Base-by-base conservation (phyloP, 768 basidiomycete genomes). In the Boletus subcaerulescens region DNA sequence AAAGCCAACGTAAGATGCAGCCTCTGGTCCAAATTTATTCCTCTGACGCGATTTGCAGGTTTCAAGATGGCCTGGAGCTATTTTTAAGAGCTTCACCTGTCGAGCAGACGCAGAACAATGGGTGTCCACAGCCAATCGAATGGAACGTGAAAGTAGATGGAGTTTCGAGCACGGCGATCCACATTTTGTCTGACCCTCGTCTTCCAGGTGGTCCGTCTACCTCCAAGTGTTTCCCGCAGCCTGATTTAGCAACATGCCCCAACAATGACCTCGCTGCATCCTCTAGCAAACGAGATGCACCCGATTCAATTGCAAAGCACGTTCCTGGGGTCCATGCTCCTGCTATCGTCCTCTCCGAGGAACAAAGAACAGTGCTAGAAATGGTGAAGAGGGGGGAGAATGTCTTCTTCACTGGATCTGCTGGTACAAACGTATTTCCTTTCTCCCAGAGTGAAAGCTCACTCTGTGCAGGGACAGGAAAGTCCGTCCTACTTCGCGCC, bases 351-450 rank as follows among this genome's bases (percentile, higher is more conserved):
- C 71, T 87, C 13, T 85, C 85, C 12, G 63, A 69, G 5, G 82
- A 85, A 63, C 86, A 87, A 66, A 65, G 60, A 45, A 46, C 50
- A 4, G 79, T 87, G 7, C 65, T 87, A 8, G 60, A 73, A 14
- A 70, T 65, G 60, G 88, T 93, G 8, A 77, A 81, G 43, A 72
- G 71, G 11, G 83, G 85, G 4, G 71, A 80, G 58, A 91, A 75
- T 62, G 82, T 93, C 9, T 93, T 93, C 71, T 93, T 93, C 67
- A 93, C 91, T 0, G 92, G 92, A 2, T 87, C 88, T 17, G 92
- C 92, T 49, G 91, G 90, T 69, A 53, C 29, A 36, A 12, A 26
- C 36, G 17, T 26, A 1, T 2, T 2, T 7, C 44, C 32, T 36
- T 41, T 38, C 33, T 24, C 35, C 14, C 35, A 10, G 22, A n/a